Evolutionary conservation across 106 monocot genomes (phyloP), one percentile per base, ranked within the genome.

Genomic region (Iris macrosiphon): DNA sequence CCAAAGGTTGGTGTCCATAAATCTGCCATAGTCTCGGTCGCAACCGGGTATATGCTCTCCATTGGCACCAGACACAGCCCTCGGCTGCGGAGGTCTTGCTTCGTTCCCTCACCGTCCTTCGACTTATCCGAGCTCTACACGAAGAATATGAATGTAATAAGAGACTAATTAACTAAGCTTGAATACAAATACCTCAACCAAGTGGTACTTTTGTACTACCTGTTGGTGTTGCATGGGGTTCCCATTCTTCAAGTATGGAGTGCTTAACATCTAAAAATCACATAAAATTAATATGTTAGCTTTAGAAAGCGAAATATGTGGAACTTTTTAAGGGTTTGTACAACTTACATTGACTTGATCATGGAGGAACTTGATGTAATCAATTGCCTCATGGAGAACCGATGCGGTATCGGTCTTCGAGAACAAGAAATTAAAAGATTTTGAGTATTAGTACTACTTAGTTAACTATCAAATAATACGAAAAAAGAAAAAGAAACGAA

Each of bases 401-500:
- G 81, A 87, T 55, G 87, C 81, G 4, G 81, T 81, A 72, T 87
- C 87, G n/a, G 87, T 86, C 85, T 86, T n/a, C n/a, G n/a, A 77
- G 17, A 23, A 53, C 31, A 12, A 54, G 32, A 31, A 10, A 32
- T 7, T 4, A 35, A 30, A 44, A 13, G 18, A 17, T 23, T 52
- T 23, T 14, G 4, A 56, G 22, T 17, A 43, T 24, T 15, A 49
- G 47, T 30, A 14, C 13, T 1, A 14, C 3, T 19, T 30, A n/a
- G 33, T 30, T 9, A 24, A 43, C 15, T 22, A 33, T n/a, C 16
- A 40, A 31, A 52, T n/a, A 8, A 13, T 51, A 39, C 1, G 20
- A 47, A 3, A 37, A 45, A 33, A 13, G 40, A 45, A 41, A 24
- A 10, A 34, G 64, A 40, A 14, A 35, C 34, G 3, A 41, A 27